Base-by-base conservation (phyloP, 2,329 filamentous ascomycete species). In the Colletotrichum viniferum region DNA sequence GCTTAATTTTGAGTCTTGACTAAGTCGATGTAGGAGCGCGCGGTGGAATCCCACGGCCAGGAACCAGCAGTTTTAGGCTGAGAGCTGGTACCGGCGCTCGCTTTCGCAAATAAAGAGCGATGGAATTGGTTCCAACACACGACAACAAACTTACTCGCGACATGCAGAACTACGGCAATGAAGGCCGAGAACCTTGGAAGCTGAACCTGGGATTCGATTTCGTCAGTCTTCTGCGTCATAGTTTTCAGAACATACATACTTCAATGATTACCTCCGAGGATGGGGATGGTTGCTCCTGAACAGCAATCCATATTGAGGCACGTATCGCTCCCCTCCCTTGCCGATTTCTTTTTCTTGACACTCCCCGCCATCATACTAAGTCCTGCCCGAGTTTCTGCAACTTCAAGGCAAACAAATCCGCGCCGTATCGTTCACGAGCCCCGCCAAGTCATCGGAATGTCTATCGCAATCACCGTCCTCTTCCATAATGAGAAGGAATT, bases 401-500 rank as follows among this genome's bases (percentile, higher is more conserved):
- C 18, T 48, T 48, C 10, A 13, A 12, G 1, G 43, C 9, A n/a
- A n/a, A 43, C 43, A 10, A 48, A 4, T 4, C 43, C 18, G 43
- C n/a, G 10, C 4, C 9, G 43, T 48, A 48, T 7, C 26, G 5
- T 30, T n/a, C 18, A 30, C n/a, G 12, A n/a, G 13, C 16, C 14
- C 10, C n/a, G 43, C n/a, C 1, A 21, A 48, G 18, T 48, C 55
- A 24, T 34, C 30, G 64, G 12, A 13, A 73, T 69, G 71, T 36
- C 64, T 12, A 24, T 64, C 12, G 36, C 71, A 16, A 73, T 69
- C 43, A 73, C 71, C 18, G 58, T 73, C 4, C 36, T 73, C 14
- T 73, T 87, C 32, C 48, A 55, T 43, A 69, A 69, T 30, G 71
- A 69, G 9, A n/a, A 65, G 8, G 65, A 73, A 16, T 60, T 60